Base-by-base conservation (phyloP, 148 eudicot genomes). In the Amaranthus hypochondriacus region DNA sequence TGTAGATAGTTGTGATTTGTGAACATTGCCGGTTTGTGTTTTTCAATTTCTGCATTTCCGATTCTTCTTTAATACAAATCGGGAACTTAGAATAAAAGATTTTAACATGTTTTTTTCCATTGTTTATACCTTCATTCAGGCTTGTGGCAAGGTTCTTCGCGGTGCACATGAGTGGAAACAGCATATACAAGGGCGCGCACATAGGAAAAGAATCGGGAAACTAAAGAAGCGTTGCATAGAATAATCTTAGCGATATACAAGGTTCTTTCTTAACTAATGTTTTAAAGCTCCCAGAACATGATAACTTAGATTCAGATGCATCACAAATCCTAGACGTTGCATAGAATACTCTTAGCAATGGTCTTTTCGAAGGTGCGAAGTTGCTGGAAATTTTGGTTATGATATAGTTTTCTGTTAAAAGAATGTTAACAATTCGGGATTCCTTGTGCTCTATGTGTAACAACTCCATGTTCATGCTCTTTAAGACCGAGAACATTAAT, bases 111-210 rank as follows among this genome's bases (percentile, higher is more conserved):
- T 6, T 58, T 48, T 54, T 13, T 47, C 39, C 56, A 13, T 4
- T 46, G 15, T 10, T 47, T 28, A 28, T 28, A 28, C 1, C 1
- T 28, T 28, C 39, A 7, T 78, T 4, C 72, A 94, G 97, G 96
- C 89, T 68, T 94, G 98, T 66, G 92, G 88, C 77, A 86, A 82
- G 86, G 90, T 89, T 78, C 93, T 94, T 61, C 82, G 97, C 75
- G 98, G 97, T 12, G 84, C 81, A 12, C 90, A 91, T 66, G 97
- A 94, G 66, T 94, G 98, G 98, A 89, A 88, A 65, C 98, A 91
- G 73, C 98, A 94, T 75, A 86, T 64, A 68, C 95, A 91, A 69
- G 97, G 98, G 7, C 90, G 97, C 12, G 75, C 81, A 56, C 98
- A 93, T 78, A 86, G 97, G 12, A 93, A 91, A 79, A 81, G 96